phyloP scores from a whole-genome alignment of 2,329 filamentous ascomycete genomes.

The Colletotrichum trifolii region DNA sequence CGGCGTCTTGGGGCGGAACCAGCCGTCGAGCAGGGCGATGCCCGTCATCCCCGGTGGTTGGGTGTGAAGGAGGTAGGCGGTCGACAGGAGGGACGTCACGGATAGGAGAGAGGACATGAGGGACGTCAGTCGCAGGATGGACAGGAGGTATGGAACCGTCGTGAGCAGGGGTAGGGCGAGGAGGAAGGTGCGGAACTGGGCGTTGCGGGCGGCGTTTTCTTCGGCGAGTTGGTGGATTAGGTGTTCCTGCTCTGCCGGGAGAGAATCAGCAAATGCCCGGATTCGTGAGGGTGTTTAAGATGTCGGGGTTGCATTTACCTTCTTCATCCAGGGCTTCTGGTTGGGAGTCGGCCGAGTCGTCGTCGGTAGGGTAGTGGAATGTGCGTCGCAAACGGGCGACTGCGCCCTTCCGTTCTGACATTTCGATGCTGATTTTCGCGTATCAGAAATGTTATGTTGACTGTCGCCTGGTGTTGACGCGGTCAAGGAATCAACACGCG shows the following conservation, averaged over 20 bases:
- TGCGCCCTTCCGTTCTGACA: constrained; percentile 42
- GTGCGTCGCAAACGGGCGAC: constrained; percentile 76
- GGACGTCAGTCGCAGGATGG: constrained; percentile 49
- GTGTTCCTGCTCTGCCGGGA: constrained; percentile 68
- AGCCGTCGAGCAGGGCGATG: constrained; percentile 60
- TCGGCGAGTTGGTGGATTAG: constrained; percentile 66
- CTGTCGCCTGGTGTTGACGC: not conserved
- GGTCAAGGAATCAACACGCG: too few relatives aligned
- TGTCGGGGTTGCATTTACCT: constrained; percentile 57
- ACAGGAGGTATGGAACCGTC: constrained; percentile 64
- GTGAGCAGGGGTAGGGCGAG: constrained; percentile 69
- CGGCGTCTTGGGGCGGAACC: constrained; percentile 44
- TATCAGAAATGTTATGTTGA: not conserved
- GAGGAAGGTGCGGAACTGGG: constrained; percentile 67
- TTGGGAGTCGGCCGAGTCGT: constrained; percentile 62
- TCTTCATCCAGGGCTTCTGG: constrained; percentile 80
- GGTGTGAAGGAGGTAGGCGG: constrained; percentile 68
- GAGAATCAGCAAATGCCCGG: constrained; percentile 31
- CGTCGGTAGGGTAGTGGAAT: constrained; percentile 78
- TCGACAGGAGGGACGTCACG: constrained; percentile 68
- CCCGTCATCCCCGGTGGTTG: constrained; percentile 67
- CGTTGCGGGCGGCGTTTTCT: constrained; percentile 68
- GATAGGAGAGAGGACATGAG: constrained; percentile 41
- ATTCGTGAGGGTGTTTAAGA: constrained; percentile 20
- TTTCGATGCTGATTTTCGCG: not conserved